Evolutionary conservation across 768 basidiomycete species (phyloP).

Genomic region (Mycena venus): DNA sequence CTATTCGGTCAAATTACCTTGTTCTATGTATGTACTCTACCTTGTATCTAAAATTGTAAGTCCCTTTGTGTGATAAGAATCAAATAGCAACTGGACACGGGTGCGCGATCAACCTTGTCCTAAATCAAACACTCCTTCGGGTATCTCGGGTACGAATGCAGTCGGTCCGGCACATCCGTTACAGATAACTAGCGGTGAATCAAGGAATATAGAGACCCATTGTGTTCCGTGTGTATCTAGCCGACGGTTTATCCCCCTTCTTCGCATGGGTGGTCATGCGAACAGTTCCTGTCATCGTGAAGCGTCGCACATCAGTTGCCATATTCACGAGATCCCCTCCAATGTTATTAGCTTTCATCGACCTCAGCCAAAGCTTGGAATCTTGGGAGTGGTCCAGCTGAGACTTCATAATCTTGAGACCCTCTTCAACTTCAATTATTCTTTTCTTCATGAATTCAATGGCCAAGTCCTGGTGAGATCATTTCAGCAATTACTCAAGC

Average conservation of each 20-base stretch:
- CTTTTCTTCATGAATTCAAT: neutral
- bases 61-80: too few relatives aligned
- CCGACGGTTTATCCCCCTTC: neutral
- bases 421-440: neutral
- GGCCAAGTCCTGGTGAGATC: neutral
- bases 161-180: too few relatives aligned
- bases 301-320: too few relatives aligned
- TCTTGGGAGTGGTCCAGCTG: neutral
- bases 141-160: too few relatives aligned
- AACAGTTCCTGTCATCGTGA: too few relatives aligned
- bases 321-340: conserved; percentile 6
- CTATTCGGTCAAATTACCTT: too few relatives aligned
- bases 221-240: neutral
- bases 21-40: too few relatives aligned
- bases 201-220: conserved; percentile 5
- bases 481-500: neutral
- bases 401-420: neutral
- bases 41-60: too few relatives aligned
- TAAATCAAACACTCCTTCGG: too few relatives aligned
- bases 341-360: conserved; percentile 2
- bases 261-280: neutral
- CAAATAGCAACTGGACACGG: too few relatives aligned
- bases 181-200: neutral
- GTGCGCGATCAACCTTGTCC: too few relatives aligned
- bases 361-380: neutral